Conservation (phyloP, 495 filamentous ascomycete genomes). For the Tuber brumale region DNA sequence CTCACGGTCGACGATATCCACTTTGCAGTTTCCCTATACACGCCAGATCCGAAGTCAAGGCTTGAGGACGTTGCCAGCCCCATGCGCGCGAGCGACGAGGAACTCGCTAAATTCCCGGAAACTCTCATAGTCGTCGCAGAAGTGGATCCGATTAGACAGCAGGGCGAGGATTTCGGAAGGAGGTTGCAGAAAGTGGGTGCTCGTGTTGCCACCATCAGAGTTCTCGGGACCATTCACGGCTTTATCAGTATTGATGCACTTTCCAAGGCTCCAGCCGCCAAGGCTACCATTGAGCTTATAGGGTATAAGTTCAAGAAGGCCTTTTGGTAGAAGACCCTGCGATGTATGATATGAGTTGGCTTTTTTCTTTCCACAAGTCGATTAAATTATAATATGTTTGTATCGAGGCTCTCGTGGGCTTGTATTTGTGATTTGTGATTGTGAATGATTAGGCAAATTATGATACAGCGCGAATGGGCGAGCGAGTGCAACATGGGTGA, state of each 20-base stretch:
- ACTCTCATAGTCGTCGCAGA: conserved; percentile 48
- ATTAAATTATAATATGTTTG: not conserved
- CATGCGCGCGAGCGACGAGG: conserved; percentile 21
- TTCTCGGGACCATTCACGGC: conserved; percentile 44
- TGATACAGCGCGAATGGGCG: not conserved
- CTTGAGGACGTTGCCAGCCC: conserved; percentile 32
- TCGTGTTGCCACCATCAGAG: conserved; percentile 42
- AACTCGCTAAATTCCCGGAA: conserved; percentile 44
- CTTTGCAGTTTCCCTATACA: conserved; percentile 18
- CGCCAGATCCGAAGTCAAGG: conserved; percentile 24
- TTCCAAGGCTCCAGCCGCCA: conserved; percentile 6
- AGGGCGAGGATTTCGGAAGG: conserved; percentile 47
- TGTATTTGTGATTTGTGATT: no score
- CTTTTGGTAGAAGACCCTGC: not conserved
- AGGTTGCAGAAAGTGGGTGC: conserved; percentile 45
- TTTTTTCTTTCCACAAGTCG: not conserved
- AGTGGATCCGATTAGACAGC: conserved; percentile 48
- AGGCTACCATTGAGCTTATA: conserved; percentile 12
- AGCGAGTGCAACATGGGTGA: not conserved
- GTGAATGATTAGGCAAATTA: not conserved
- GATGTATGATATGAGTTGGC: not conserved
- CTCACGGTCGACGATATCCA: conserved; percentile 10
- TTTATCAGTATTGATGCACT: conserved; percentile 43
- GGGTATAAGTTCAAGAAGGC: conserved; percentile 14
- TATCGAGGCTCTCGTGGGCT: not conserved